Evolutionary conservation across 352 stramenopile genomes (phyloP).

Genomic region (Phytophthora uliginosa): DNA sequence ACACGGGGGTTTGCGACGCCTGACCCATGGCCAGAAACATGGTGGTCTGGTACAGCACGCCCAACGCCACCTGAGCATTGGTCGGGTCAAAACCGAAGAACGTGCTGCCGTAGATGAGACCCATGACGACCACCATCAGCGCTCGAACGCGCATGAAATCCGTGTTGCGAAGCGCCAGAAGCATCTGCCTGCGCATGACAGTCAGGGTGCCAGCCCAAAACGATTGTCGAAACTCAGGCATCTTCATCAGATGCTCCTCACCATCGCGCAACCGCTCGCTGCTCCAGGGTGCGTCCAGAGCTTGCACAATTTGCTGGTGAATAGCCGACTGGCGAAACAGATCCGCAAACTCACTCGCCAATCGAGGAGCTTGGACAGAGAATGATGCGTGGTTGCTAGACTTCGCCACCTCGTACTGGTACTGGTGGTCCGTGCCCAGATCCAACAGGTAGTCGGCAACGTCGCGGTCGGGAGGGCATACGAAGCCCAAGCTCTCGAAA

Average conservation of each 20-base stretch:
- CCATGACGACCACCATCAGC: slow-evolving; percentile 37
- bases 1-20: slow-evolving; percentile 66
- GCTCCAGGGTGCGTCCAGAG: slow-evolving; percentile 56
- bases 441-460: slow-evolving; percentile 53
- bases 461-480: slow-evolving; percentile 37
- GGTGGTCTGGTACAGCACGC: slow-evolving; percentile 73
- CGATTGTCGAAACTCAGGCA: slow-evolving; percentile 36
- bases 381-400: slow-evolving; percentile 11
- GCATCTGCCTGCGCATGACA: slow-evolving; percentile 47
- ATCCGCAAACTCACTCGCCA: slow-evolving; percentile 29
- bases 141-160: slow-evolving; percentile 26
- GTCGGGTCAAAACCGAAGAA: slow-evolving; percentile 38
- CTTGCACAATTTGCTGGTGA: slow-evolving; percentile 47
- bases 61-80: slow-evolving; percentile 45
- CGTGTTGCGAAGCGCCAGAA: slow-evolving; percentile 42
- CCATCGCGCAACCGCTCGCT: slow-evolving; percentile 6
- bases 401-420: slow-evolving; percentile 31
- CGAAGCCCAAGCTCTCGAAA: slow-evolving; percentile 61
- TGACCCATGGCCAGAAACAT: slow-evolving; percentile 70
- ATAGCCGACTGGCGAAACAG: slow-evolving; percentile 32
- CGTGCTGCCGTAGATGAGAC: slow-evolving; percentile 28
- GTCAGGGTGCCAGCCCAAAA: slow-evolving; percentile 62
- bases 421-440: slow-evolving; percentile 36
- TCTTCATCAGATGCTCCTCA: slow-evolving; percentile 61
- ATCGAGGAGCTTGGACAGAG: slow-evolving; percentile 6